Conservation (phyloP, 2,329 filamentous ascomycete species). For the Phoma sp. region DNA sequence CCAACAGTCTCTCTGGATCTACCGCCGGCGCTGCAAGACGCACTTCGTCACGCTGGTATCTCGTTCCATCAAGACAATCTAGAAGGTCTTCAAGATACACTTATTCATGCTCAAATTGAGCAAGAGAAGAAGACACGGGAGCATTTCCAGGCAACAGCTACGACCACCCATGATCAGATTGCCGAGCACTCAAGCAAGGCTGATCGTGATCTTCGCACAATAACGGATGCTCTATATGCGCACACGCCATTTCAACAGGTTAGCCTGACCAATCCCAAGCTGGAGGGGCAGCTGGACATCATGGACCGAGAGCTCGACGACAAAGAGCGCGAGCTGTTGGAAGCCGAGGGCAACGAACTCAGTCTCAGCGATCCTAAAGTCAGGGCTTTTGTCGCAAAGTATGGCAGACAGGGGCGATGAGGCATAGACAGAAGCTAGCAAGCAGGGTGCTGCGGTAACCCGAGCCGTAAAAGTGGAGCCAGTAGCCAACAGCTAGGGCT, state of each 20-base stretch:
- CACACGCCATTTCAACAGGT: conserved; percentile 43
- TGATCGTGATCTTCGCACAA: conserved; percentile 45
- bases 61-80: conserved; percentile 38
- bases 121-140: conserved; percentile 42
- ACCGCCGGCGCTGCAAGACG: conserved; percentile 42
- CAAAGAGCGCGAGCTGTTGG: conserved; percentile 48
- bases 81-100: conserved; percentile 31
- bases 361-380: conserved; percentile 39
- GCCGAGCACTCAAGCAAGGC: conserved; percentile 46
- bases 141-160: conserved; percentile 43
- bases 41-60: conserved; percentile 41
- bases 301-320: conserved; percentile 48
- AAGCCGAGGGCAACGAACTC: conserved; percentile 41
- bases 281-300: conserved; percentile 41
- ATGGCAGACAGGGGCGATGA: conserved; percentile 24
- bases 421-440: conserved; percentile 1
- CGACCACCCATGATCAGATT: conserved; percentile 40
- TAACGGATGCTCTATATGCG: conserved; percentile 48
- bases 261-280: conserved; percentile 27
- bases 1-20: conserved; percentile 35
- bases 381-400: conserved; percentile 40
- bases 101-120: conserved; percentile 40
- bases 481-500: too few relatives aligned
- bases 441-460: conserved; percentile 9
- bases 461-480: conserved; percentile 12